Conservation (phyloP, 352 stramenopile species). For the Ophiocytium majus region DNA sequence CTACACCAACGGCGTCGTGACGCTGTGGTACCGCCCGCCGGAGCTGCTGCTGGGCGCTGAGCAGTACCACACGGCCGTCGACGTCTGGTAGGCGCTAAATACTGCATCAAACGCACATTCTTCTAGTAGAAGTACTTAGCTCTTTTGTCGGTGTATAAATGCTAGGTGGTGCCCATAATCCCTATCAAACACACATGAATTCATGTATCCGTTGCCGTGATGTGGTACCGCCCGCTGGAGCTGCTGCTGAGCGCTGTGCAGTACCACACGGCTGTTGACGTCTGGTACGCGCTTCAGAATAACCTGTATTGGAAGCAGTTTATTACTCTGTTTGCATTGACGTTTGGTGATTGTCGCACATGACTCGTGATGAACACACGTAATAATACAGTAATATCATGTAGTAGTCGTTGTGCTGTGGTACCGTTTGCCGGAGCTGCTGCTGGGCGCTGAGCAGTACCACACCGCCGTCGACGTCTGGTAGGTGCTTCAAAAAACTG, state of each 20-base stretch:
- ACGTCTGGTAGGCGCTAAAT: slow-evolving; percentile 74
- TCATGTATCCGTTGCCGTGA: too few species aligned
- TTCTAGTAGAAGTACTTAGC: slow-evolving; percentile 3
- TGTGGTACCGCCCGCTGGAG: slow-evolving; percentile 89
- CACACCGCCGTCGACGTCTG: slow-evolving; percentile 86
- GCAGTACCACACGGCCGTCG: slow-evolving; percentile 85
- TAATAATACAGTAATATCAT: too few species aligned
- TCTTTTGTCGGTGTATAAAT: neutral
- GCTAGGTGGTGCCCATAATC: too few species aligned
- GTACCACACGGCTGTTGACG: slow-evolving; percentile 87
- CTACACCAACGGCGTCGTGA: slow-evolving; percentile 91
- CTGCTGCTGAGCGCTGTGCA: slow-evolving; percentile 85
- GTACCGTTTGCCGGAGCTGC: slow-evolving; percentile 88
- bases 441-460: slow-evolving; percentile 88
- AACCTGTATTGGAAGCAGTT: too few species aligned
- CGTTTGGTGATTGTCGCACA: too few species aligned
- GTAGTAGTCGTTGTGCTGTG: too few species aligned
- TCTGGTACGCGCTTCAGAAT: too few species aligned
- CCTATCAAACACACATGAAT: too few species aligned
- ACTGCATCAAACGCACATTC: neutral
- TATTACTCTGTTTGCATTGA: too few species aligned
- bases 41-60: slow-evolving; percentile 88
- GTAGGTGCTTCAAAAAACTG: slow-evolving; percentile 58
- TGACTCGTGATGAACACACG: too few species aligned
- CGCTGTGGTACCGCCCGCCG: slow-evolving; percentile 89